Evolutionary conservation across 169 alveolate species (phyloP), one percentile per base, ranked within the genome.

Genomic region (Plasmodium falciparum): DNA sequence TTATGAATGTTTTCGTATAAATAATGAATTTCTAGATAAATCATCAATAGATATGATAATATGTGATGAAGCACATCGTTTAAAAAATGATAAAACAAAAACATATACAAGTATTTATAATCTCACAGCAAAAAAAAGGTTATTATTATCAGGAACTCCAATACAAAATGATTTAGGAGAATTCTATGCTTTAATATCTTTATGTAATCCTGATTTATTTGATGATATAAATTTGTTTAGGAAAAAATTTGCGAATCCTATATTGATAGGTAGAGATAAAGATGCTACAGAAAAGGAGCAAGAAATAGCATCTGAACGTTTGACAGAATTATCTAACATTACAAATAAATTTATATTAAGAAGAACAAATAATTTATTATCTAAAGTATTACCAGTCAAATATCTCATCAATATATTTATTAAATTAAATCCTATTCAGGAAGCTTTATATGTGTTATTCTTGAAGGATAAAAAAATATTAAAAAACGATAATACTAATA

Each of bases 31-130:
- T 12, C 90, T 97, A 20, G 97, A 97, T 22, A 97, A 97, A 43
- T 97, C 95, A 11, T 97, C 98, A n/a, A 95, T 97, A 73, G 99
- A 98, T 88, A 93, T 97, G 76, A 88, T 98, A 43, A 96, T 98
- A 45, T 97, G 99, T 83, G 99, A 98, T 88, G 99, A 98, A 88
- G 99, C 99, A 15, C 99, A 98, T 80, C 95, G 97, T 52, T 93
- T 98, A 66, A 98, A 98, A 89, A 98, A 98, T 71, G 98, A 96
- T 73, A 96, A 94, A 49, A 97, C 98, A 17, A 96, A 95, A 90
- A 97, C 99, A 24, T 90, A 98, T 45, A 94, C 94, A 80, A 95
- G 98, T 24, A 94, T 98, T 50, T 90, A 95, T 71, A 88, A 94
- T 47, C 92, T 98, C 22, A 94, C 97, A 22, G 98, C 99, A 58